Evolutionary conservation across 768 basidiomycete genomes (phyloP).

Genomic region (Hypholoma fasciculare): DNA sequence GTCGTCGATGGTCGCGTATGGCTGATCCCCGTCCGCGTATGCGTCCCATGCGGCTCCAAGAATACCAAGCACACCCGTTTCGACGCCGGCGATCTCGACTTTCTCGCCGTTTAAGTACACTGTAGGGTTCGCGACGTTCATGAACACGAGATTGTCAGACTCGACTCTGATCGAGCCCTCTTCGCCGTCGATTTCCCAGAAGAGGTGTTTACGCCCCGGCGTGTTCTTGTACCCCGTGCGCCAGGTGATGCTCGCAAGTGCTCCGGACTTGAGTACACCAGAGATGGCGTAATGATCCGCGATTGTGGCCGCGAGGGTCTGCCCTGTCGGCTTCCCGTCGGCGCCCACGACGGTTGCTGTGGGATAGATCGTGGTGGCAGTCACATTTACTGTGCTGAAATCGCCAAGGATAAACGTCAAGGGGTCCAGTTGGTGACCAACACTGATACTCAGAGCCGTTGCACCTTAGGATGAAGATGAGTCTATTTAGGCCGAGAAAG

Average conservation of each 20-base stretch:
- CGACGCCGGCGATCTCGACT: neutral
- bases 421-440: slow-evolving; percentile 20
- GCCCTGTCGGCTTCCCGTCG: slow-evolving; percentile 1
- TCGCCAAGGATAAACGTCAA: slow-evolving; percentile 10
- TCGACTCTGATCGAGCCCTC: slow-evolving; percentile 21
- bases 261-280: slow-evolving; percentile 30
- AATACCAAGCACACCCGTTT: neutral
- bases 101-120: neutral
- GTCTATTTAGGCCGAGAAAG: neutral
- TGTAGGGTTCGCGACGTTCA: neutral
- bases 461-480: neutral
- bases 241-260: slow-evolving; percentile 25
- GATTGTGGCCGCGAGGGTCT: neutral
- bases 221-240: slow-evolving; percentile 20
- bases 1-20: slow-evolving; percentile 20
- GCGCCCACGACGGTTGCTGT: slow-evolving; percentile 2
- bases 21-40: neutral
- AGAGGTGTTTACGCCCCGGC: slow-evolving; percentile 23
- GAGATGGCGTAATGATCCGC: slow-evolving; percentile 28
- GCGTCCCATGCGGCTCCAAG: neutral
- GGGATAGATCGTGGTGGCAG: slow-evolving; percentile 4
- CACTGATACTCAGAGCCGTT: neutral
- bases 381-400: slow-evolving; percentile 6
- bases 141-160: neutral
- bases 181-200: slow-evolving; percentile 37